Conservation (phyloP, 2,329 filamentous ascomycete species). For the Cytospora leucostoma region DNA sequence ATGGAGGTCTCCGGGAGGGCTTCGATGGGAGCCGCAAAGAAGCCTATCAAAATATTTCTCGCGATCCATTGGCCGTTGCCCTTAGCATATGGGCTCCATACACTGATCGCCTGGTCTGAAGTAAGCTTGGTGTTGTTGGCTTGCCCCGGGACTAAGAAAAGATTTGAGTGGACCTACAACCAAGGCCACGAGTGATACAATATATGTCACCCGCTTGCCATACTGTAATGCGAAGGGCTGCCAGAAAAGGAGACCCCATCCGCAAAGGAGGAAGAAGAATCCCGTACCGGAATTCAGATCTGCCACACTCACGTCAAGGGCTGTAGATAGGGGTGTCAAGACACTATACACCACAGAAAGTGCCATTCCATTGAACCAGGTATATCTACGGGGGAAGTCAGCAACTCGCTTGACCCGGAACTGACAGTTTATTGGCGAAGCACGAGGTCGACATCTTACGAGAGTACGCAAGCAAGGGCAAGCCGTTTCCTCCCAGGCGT, state of each 20-base stretch:
- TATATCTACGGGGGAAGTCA: conserved; percentile 20
- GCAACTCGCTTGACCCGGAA: neutral
- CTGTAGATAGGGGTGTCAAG: conserved; percentile 21
- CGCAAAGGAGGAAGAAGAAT: conserved; percentile 43
- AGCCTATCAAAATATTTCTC: conserved; percentile 39
- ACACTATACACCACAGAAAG: conserved; percentile 27
- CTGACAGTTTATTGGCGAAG: neutral
- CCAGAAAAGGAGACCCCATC: conserved; percentile 49
- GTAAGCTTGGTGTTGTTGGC: neutral
- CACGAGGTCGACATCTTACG: conserved; percentile 23
- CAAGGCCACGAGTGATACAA: conserved; percentile 28
- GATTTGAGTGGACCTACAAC: conserved; percentile 17
- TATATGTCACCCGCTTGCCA: conserved; percentile 36
- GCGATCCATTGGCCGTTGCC: conserved; percentile 41
- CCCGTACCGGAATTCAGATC: conserved; percentile 34
- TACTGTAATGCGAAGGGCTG: conserved; percentile 48
- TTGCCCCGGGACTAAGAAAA: neutral
- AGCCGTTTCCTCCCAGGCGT: conserved; percentile 26
- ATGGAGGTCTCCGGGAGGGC: conserved; percentile 43
- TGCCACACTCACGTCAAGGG: conserved; percentile 26
- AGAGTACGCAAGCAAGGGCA: conserved; percentile 33
- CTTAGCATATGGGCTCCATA: conserved; percentile 31
- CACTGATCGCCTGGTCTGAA: conserved; percentile 17
- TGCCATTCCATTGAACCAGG: conserved; percentile 28
- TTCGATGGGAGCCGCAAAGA: conserved; percentile 44